A percentile compares a stretch with the other conserved stretches of the same genome.
Evolutionary conservation across 495 filamentous ascomycete genomes (phyloP).

Genomic region (Penicillium malachiteum): DNA sequence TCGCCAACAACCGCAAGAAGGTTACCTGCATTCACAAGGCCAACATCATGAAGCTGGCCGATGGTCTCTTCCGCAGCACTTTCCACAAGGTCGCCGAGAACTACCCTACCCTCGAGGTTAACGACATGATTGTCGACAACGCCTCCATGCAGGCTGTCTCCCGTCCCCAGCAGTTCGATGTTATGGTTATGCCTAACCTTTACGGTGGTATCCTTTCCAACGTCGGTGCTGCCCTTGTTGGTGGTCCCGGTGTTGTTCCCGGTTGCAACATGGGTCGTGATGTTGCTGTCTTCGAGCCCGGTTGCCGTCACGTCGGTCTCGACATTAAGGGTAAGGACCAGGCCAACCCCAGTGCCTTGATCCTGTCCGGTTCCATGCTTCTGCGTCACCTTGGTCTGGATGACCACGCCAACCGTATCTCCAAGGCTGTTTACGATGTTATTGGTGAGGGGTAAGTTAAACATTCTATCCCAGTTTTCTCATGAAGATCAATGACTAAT

Average conservation of each 20-base stretch:
- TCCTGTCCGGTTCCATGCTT: slow-evolving; percentile 94
- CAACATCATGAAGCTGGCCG: slow-evolving; percentile 99
- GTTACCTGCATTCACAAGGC: slow-evolving; percentile 99
- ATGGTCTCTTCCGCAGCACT: slow-evolving; percentile 96
- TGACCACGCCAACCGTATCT: slow-evolving; percentile 96
- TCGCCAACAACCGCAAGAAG: slow-evolving; percentile 98
- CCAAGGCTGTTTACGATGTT: slow-evolving; percentile 94
- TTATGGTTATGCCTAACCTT: slow-evolving; percentile 99
- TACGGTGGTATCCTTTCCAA: slow-evolving; percentile 99
- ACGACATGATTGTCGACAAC: slow-evolving; percentile 99
- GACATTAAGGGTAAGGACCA: slow-evolving; percentile 99
- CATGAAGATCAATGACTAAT: too few relatives aligned
- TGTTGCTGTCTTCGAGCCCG: slow-evolving; percentile 97
- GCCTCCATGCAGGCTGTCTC: slow-evolving; percentile 98
- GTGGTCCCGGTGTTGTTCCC: slow-evolving; percentile 93
- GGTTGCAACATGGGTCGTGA: slow-evolving; percentile 99
- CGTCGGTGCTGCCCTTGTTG: slow-evolving; percentile 97
- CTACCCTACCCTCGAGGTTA: slow-evolving; percentile 88
- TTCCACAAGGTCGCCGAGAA: slow-evolving; percentile 90
- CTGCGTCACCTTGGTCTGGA: slow-evolving; percentile 94
- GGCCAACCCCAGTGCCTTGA: slow-evolving; percentile 94
- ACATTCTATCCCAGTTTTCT: too few relatives aligned
- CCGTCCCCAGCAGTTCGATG: slow-evolving; percentile 94
- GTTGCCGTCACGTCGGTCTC: slow-evolving; percentile 96
- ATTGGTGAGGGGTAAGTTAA: slow-evolving; percentile 68